phyloP scores from a whole-genome alignment of 306 rosid species.

The Lathyrus tuberosus region DNA sequence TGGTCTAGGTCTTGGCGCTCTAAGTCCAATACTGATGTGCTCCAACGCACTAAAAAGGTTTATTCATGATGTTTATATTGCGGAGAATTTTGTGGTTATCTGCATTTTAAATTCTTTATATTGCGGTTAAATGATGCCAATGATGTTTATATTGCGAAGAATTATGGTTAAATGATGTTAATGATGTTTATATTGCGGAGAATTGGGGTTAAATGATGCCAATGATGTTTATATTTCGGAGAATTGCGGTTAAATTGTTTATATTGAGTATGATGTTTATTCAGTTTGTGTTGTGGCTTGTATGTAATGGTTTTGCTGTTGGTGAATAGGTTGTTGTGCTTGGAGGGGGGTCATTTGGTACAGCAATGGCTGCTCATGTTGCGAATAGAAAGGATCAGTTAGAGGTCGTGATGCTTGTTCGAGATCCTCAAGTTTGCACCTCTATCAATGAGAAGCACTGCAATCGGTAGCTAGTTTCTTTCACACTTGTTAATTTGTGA shows the following conservation, averaged over 20 bases:
- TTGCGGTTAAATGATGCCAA: neutral
- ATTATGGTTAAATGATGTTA: neutral
- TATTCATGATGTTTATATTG: neutral
- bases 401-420: constrained; percentile 82
- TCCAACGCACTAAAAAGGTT: constrained; percentile 88
- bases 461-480: constrained; percentile 58
- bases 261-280: neutral
- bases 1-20: constrained; percentile 90
- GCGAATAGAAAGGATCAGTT: constrained; percentile 75
- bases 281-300: neutral
- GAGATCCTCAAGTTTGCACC: constrained; percentile 82
- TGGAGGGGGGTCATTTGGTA: constrained; percentile 97
- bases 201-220: neutral
- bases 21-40: constrained; percentile 76
- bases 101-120: too few species aligned
- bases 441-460: constrained; percentile 67
- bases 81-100: neutral
- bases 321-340: constrained; percentile 77
- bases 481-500: constrained; percentile 11
- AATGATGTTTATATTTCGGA: neutral
- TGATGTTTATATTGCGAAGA: neutral
- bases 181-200: neutral
- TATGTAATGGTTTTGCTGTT: constrained; percentile 29
- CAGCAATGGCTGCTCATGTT: constrained; percentile 96
- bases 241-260: neutral